A percentile compares a stretch with the other conserved stretches of the same genome.
phyloP scores from a whole-genome alignment of 2,329 filamentous ascomycete genomes.

The Diaporthe velutina region DNA sequence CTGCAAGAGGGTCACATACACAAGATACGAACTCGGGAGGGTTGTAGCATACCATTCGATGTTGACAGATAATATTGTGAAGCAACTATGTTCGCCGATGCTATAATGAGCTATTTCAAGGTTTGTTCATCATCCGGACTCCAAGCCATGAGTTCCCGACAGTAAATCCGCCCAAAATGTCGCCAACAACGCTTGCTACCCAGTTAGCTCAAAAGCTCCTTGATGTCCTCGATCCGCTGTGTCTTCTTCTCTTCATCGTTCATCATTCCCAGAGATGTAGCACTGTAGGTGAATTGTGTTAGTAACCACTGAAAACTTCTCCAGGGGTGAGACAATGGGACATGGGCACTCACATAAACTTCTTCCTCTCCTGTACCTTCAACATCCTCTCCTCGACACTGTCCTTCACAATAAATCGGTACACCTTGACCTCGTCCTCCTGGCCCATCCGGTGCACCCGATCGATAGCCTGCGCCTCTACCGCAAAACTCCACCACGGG shows the following conservation, averaged over 20 bases:
- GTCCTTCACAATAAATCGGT: constrained; percentile 87
- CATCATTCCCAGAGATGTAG: constrained; percentile 95
- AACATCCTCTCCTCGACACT: constrained; percentile 98
- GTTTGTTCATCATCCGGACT: background rate
- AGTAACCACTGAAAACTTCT: background rate
- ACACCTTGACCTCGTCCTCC: constrained; percentile 85
- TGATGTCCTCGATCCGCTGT: constrained; percentile 93
- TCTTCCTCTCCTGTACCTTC: constrained; percentile 93
- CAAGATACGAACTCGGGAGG: background rate
- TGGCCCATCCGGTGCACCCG: constrained; percentile 98
- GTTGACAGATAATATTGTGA: background rate
- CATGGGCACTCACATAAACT: constrained; percentile 81
- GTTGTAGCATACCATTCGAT: background rate
- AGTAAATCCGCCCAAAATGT: background rate
- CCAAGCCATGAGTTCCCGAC: background rate
- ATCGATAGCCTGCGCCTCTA: constrained; percentile 97
- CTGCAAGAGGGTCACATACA: background rate
- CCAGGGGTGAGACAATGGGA: background rate
- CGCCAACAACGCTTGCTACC: background rate
- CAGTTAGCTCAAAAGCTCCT: constrained; percentile 81
- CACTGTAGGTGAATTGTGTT: constrained; percentile 65
- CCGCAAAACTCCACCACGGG: constrained; percentile 98
- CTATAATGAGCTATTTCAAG: background rate
- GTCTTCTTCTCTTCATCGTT: constrained; percentile 92
- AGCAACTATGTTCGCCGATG: background rate